Evolutionary conservation across 1,139 yeast species (phyloP).

Genomic region (Ogataea hybrid): DNA sequence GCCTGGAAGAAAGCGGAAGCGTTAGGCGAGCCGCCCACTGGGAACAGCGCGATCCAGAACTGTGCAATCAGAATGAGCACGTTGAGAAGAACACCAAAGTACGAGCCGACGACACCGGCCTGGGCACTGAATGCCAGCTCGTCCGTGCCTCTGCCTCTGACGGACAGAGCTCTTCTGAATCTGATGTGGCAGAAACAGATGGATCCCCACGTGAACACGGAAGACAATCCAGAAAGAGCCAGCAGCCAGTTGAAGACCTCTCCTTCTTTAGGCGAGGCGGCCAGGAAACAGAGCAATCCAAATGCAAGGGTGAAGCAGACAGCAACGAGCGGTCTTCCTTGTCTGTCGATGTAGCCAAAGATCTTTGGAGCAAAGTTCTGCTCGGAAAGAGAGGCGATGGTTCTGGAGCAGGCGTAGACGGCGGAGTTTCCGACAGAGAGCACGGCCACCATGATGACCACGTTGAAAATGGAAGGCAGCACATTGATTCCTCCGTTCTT

Average conservation of each 20-base stretch:
- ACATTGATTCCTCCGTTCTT: conserved; percentile 55
- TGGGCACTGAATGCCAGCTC: no score
- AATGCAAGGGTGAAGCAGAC: conserved; percentile 52
- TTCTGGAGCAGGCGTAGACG: conserved; percentile 76
- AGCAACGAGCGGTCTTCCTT: conserved; percentile 73
- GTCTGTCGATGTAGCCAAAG: conserved; percentile 69
- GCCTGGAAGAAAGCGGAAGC: no score
- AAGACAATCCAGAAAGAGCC: conserved; percentile 80
- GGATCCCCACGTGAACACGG: conserved; percentile 82
- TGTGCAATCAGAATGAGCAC: no score
- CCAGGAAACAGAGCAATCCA: conserved; percentile 72
- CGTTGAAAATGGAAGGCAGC: conserved; percentile 70
- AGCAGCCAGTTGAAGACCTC: conserved; percentile 77
- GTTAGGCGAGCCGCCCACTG: no score
- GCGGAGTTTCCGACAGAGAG: conserved; percentile 75
- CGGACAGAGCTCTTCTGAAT: no score
- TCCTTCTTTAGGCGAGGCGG: conserved; percentile 63
- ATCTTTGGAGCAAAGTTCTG: conserved; percentile 78
- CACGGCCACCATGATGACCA: conserved; percentile 67
- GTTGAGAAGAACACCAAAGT: no score
- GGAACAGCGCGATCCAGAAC: no score
- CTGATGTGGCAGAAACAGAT: conserved; percentile 70
- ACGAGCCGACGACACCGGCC: no score
- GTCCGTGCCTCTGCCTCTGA: no score
- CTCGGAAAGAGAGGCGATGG: conserved; percentile 77